Evolutionary conservation across 1,284 basidiomycete species (phyloP).

Genomic region (Naganishia sp.): DNA sequence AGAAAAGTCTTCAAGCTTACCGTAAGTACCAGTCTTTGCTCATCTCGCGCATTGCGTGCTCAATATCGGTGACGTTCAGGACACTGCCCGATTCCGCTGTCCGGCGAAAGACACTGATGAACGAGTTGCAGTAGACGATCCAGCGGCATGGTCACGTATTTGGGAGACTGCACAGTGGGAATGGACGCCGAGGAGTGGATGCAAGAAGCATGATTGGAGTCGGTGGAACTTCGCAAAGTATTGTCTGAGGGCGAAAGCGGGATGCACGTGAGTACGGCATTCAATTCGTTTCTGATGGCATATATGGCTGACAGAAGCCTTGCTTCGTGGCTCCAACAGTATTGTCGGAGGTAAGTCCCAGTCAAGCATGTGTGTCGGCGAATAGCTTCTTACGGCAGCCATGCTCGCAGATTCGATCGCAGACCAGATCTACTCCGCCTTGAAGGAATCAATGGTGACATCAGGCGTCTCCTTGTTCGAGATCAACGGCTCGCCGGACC

Average conservation of each 20-base stretch:
- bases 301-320: neutral
- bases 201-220: conserved; percentile 15
- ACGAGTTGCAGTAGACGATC: neutral
- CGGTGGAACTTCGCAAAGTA: conserved; percentile 19
- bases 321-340: neutral
- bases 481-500: neutral
- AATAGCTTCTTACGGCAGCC: neutral
- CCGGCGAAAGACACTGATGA: neutral
- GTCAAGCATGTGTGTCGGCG: too few relatives aligned
- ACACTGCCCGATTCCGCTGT: neutral
- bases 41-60: too few relatives aligned
- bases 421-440: conserved; percentile 9
- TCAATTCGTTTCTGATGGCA: neutral
- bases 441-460: neutral
- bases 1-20: conserved; percentile 6
- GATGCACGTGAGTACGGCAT: conserved; percentile 22
- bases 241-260: conserved; percentile 21
- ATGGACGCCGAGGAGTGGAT: conserved; percentile 18
- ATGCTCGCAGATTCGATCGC: conserved; percentile 6
- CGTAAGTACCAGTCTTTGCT: neutral
- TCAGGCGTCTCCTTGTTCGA: neutral
- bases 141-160: conserved; percentile 10
- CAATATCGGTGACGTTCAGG: neutral
- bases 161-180: conserved; percentile 18
- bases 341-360: conserved; percentile 13